Conservation (phyloP, 2,329 filamentous ascomycete genomes). For the Phoma sp. region DNA sequence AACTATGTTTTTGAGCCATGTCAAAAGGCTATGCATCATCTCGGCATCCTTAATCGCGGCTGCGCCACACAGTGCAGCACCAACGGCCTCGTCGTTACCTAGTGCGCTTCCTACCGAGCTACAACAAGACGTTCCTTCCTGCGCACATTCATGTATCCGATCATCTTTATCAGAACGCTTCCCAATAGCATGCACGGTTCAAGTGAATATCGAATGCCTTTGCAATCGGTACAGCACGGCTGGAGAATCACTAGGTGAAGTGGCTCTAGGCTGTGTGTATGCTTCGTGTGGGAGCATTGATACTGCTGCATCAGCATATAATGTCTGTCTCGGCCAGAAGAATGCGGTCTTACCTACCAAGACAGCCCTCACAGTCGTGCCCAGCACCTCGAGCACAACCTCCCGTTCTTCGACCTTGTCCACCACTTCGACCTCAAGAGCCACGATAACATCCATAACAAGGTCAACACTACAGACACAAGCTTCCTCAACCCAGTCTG, state of each 20-base stretch:
- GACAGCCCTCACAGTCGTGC: slow-evolving; percentile 42
- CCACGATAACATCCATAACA: slow-evolving; percentile 19
- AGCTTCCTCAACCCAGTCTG: slow-evolving; percentile 27
- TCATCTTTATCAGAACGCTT: slow-evolving; percentile 43
- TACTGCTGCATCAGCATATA: slow-evolving; percentile 41
- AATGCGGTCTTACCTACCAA: slow-evolving; percentile 48
- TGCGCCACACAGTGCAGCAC: slow-evolving; percentile 36
- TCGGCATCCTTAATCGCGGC: slow-evolving; percentile 46
- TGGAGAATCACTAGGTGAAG: slow-evolving; percentile 49
- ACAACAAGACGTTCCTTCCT: slow-evolving; percentile 43
- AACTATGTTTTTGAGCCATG: slow-evolving; percentile 50
- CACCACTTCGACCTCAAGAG: slow-evolving; percentile 13
- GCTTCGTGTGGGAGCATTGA: slow-evolving; percentile 40
- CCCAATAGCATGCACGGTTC: slow-evolving; percentile 44
- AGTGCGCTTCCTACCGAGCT: slow-evolving; percentile 37
- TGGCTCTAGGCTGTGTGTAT: slow-evolving; percentile 48
- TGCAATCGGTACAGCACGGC: slow-evolving; percentile 48
- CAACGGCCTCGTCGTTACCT: slow-evolving; percentile 31
- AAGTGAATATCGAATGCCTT: slow-evolving; percentile 44
- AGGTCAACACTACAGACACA: slow-evolving; percentile 21
- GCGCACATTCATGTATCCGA: slow-evolving; percentile 48
- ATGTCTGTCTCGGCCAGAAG: slow-evolving; percentile 46
- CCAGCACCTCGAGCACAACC: slow-evolving; percentile 29
- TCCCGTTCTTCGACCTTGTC: slow-evolving; percentile 16
- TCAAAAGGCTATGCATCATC: slow-evolving; percentile 47